Evolutionary conservation across 1,284 basidiomycete species (phyloP).

Genomic region (Athelia sp.): DNA sequence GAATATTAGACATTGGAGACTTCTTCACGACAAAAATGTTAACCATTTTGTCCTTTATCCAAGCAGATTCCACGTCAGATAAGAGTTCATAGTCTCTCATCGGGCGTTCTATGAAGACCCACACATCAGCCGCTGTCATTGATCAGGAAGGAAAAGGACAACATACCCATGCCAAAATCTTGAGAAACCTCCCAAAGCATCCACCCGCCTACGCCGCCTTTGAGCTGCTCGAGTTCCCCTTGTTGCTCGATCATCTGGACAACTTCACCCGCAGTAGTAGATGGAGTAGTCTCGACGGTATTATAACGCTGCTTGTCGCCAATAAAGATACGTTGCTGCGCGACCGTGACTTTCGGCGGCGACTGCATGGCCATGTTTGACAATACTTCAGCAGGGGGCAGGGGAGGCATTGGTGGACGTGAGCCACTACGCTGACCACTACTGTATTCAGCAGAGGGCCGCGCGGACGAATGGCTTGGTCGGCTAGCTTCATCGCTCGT

Average conservation of each 20-base stretch:
- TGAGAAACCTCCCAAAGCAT: slow-evolving; percentile 78
- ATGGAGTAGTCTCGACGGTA: slow-evolving; percentile 57
- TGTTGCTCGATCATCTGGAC: slow-evolving; percentile 57
- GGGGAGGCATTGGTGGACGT: slow-evolving; percentile 30
- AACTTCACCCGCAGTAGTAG: slow-evolving; percentile 63
- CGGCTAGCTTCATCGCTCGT: slow-evolving; percentile 22
- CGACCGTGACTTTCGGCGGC: slow-evolving; percentile 20
- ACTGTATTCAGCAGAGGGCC: slow-evolving; percentile 16
- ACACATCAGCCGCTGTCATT: slow-evolving; percentile 5
- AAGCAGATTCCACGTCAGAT: slow-evolving; percentile 69
- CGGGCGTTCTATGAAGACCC: slow-evolving; percentile 63
- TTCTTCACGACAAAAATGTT: slow-evolving; percentile 77
- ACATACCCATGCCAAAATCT: slow-evolving; percentile 81
- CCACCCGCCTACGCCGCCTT: slow-evolving; percentile 56
- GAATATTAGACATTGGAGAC: slow-evolving; percentile 52
- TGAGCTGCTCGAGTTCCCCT: slow-evolving; percentile 50
- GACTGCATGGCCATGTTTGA: slow-evolving; percentile 12
- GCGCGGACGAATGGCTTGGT: slow-evolving; percentile 13
- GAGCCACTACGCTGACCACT: slow-evolving; percentile 15
- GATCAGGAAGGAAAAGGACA: slow-evolving; percentile 4
- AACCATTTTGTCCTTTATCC: slow-evolving; percentile 75
- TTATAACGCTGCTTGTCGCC: slow-evolving; percentile 70
- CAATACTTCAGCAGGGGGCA: slow-evolving; percentile 25
- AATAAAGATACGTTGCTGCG: slow-evolving; percentile 69
- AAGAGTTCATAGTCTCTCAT: slow-evolving; percentile 79